phyloP scores from a whole-genome alignment of 805 yeast genomes.

The Yamadazyma philogaea region DNA sequence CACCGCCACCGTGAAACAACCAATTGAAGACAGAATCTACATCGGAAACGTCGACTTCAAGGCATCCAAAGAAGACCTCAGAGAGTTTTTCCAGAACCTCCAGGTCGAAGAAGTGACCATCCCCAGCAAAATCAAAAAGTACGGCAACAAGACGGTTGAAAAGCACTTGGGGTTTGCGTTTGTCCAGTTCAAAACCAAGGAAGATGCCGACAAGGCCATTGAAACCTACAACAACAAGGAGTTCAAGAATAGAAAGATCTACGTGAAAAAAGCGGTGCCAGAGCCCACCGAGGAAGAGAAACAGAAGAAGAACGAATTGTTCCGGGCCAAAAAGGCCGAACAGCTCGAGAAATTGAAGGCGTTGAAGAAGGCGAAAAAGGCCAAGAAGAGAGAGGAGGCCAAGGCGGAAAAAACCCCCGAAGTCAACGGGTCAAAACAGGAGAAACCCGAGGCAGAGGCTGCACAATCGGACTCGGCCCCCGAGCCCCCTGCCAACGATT shows the following conservation, averaged over 20 bases:
- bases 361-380: slow-evolving; percentile 11
- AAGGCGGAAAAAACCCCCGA: neutral
- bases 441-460: neutral
- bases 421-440: neutral
- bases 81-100: slow-evolving; percentile 48
- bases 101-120: slow-evolving; percentile 47
- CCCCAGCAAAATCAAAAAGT: slow-evolving; percentile 43
- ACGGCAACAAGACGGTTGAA: slow-evolving; percentile 35
- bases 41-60: slow-evolving; percentile 43
- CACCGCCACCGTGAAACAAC: slow-evolving; percentile 1
- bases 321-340: slow-evolving; percentile 21
- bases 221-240: slow-evolving; percentile 38
- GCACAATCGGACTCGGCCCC: neutral
- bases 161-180: slow-evolving; percentile 59
- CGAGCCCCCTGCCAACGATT: no score
- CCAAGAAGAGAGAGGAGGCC: neutral
- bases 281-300: slow-evolving; percentile 47
- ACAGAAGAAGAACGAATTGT: slow-evolving; percentile 33
- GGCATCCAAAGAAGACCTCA: slow-evolving; percentile 43
- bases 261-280: slow-evolving; percentile 53
- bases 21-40: slow-evolving; percentile 44
- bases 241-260: slow-evolving; percentile 47
- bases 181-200: slow-evolving; percentile 47
- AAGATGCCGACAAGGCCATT: slow-evolving; percentile 45
- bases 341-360: slow-evolving; percentile 6